A percentile compares a stretch with the other conserved stretches of the same genome.
Conservation (phyloP, 805 yeast species). For the Yamadazyma sp. region DNA sequence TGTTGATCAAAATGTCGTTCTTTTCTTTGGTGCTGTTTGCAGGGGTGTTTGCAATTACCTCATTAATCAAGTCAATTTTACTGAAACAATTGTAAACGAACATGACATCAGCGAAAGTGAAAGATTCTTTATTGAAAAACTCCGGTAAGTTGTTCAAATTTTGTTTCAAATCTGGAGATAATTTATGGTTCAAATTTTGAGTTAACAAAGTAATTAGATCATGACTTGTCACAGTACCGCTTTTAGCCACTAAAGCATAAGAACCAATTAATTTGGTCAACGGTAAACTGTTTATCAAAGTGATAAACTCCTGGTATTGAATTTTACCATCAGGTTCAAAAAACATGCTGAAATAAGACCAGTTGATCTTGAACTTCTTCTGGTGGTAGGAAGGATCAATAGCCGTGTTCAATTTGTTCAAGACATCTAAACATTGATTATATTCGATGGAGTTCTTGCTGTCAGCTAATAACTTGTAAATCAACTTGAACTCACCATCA, state of each 20-base stretch:
- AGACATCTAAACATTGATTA: constrained; percentile 33
- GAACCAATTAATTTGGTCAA: constrained; percentile 45
- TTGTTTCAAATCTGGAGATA: constrained; percentile 36
- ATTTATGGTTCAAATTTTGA: constrained; percentile 42
- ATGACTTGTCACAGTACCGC: constrained; percentile 28
- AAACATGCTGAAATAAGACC: constrained; percentile 42
- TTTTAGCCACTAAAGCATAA: constrained; percentile 37
- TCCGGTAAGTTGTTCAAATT: constrained; percentile 36
- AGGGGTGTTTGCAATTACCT: constrained; percentile 46
- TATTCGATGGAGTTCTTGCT: constrained; percentile 21
- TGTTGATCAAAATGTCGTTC: constrained; percentile 41
- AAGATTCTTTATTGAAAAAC: constrained; percentile 31
- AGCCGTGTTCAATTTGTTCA: constrained; percentile 38
- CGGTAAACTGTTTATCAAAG: constrained; percentile 44
- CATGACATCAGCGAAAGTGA: constrained; percentile 39
- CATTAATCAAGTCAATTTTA: constrained; percentile 45
- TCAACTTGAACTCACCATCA: constrained; percentile 32
- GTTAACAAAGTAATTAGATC: constrained; percentile 34
- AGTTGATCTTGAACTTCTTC: constrained; percentile 40
- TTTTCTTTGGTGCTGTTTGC: constrained; percentile 40
- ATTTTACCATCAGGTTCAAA: constrained; percentile 41
- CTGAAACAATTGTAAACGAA: constrained; percentile 41
- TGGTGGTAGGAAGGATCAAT: constrained; percentile 43
- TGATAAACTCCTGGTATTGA: constrained; percentile 38
- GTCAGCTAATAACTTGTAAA: constrained; percentile 24